Evolutionary conservation across 2,329 filamentous ascomycete species (phyloP), one percentile per base, ranked within the genome.

Genomic region (Alternaria sp.): DNA sequence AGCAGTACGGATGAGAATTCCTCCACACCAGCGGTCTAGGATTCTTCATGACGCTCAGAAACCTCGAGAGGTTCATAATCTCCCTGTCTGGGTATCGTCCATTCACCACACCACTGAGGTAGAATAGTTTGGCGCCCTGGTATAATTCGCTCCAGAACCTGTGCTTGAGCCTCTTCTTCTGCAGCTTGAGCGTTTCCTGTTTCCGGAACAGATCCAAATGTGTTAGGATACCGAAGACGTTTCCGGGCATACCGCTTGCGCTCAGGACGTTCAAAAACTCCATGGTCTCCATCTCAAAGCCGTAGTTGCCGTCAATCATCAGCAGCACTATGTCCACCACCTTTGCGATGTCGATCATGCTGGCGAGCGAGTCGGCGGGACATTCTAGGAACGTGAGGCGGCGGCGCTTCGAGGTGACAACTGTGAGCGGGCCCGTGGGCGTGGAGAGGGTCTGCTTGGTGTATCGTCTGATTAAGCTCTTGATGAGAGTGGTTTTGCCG

Each of bases 201-300:
- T 97, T 98, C 76, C 90, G 89, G 84, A 99, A 99, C 13, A 99
- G 85, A 78, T 99, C 96, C 64, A 99, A 85, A 84, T 99, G 96
- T 15, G 96, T 98, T 47, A 99, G 86, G 61, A 99, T 94, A 56
- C 96, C 96, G 77, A 99, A 98, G 40, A 99, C 94, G 74, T 99
- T 99, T 69, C 96, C 95, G 0, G 96, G 96, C 95, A 99, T 98
- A 80, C 96, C 96, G 28, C 92, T 97, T 3, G 93, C 89, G n/a
- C 92, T 91, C 54, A 99, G 85, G 17, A 97, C 90, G 73, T 97
- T 98, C 76, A 99, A 84, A 66, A 99, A 99, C 81, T 99, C 96
- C 96, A 99, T 99, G 0, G 96, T 99, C 86, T 99, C 96, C 96
- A 99, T 99, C 82, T 99, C 96, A 77, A 99, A 99, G 13, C 96